Evolutionary conservation across 1,284 basidiomycete species (phyloP).

Genomic region (Apiotrichum sp.): DNA sequence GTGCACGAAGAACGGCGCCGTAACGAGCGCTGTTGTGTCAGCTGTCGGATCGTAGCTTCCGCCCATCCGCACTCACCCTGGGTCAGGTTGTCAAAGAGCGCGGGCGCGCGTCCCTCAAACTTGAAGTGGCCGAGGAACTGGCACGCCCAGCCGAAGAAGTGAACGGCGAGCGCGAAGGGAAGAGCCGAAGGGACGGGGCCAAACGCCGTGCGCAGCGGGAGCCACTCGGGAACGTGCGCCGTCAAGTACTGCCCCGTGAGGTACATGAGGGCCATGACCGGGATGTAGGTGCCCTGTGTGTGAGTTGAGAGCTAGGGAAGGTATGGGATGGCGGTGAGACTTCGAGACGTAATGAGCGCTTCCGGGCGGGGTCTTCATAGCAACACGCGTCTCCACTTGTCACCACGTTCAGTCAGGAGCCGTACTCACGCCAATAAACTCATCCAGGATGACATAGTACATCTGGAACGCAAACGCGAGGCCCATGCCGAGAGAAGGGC

Average conservation of each 20-base stretch:
- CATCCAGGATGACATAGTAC: constrained; percentile 74
- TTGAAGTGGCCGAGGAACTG: constrained; percentile 81
- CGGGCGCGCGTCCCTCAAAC: constrained; percentile 75
- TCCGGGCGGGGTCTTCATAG: too few relatives aligned
- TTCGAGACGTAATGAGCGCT: too few relatives aligned
- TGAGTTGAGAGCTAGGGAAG: not conserved
- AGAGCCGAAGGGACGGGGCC: constrained; percentile 35
- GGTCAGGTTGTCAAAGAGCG: constrained; percentile 73
- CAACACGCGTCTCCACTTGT: too few relatives aligned
- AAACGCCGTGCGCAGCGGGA: constrained; percentile 30
- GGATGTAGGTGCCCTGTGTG: constrained; percentile 30
- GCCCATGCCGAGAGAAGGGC: constrained; percentile 60
- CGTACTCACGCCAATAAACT: constrained; percentile 65
- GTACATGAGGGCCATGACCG: constrained; percentile 28
- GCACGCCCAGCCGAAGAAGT: constrained; percentile 65
- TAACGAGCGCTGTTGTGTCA: constrained; percentile 60
- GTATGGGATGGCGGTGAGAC: too few relatives aligned
- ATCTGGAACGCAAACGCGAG: constrained; percentile 55
- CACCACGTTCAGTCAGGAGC: too few relatives aligned
- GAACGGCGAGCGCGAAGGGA: constrained; percentile 51
- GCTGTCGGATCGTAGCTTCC: not conserved
- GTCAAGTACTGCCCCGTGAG: constrained; percentile 44
- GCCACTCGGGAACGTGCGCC: constrained; percentile 55
- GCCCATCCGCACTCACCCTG: constrained; percentile 55
- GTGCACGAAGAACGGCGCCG: constrained; percentile 90